phyloP scores from a whole-genome alignment of 805 yeast genomes.

The Cyberlindnera meyerae region DNA sequence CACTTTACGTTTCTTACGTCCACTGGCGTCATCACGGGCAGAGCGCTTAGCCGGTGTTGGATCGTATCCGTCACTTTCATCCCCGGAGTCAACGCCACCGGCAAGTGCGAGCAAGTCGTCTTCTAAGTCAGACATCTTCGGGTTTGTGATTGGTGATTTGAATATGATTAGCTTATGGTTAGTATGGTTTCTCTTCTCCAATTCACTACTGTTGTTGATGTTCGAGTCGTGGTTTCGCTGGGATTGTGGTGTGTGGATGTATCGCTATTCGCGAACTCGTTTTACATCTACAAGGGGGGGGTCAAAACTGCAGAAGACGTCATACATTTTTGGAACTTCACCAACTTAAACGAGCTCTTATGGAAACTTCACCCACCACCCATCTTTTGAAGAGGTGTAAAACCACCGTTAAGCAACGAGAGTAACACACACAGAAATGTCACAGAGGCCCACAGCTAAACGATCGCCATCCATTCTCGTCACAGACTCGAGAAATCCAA shows the following conservation, averaged over 20 bases:
- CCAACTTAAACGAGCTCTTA: too few species aligned
- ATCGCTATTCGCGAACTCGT: slow-evolving; percentile 1
- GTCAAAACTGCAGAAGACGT: neutral
- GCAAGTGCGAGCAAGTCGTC: slow-evolving; percentile 96
- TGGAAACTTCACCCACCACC: too few species aligned
- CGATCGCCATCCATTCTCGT: slow-evolving; percentile 92
- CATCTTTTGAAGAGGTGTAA: too few species aligned
- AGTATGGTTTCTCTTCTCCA: too few species aligned
- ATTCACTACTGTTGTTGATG: too few species aligned
- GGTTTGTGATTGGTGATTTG: too few species aligned
- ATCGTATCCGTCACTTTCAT: slow-evolving; percentile 30
- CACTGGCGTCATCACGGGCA: slow-evolving; percentile 17
- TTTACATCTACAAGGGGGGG: neutral
- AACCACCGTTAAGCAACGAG: too few species aligned
- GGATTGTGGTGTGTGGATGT: too few species aligned
- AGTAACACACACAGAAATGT: too few species aligned
- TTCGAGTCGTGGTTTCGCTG: too few species aligned
- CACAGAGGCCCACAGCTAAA: slow-evolving; percentile 57
- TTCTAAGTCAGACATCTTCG: slow-evolving; percentile 56
- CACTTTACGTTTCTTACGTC: slow-evolving; percentile 26
- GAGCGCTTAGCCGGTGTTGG: slow-evolving; percentile 30
- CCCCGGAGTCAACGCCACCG: slow-evolving; percentile 51
- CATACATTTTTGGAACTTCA: too few species aligned
- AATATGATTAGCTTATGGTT: too few species aligned
- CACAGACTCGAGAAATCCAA: slow-evolving; percentile 72